phyloP scores from a whole-genome alignment of 2,329 filamentous ascomycete species.

The Xylariaceae sp. region DNA sequence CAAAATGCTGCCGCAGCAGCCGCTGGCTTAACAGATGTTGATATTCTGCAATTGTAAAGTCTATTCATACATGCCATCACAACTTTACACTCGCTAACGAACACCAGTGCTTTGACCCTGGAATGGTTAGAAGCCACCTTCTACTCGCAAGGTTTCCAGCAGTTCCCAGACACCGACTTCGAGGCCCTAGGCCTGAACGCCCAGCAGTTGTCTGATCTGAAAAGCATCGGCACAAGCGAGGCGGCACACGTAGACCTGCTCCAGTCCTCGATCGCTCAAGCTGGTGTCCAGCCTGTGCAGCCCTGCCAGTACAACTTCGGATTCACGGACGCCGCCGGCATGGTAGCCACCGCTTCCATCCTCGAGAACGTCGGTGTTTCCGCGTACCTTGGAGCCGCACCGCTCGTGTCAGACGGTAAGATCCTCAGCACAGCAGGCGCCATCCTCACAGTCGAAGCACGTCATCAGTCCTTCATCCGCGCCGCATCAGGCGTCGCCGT shows the following conservation, averaged over 20 bases:
- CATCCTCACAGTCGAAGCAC: slow-evolving; percentile 69
- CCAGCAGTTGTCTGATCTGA: slow-evolving; percentile 55
- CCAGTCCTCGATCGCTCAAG: slow-evolving; percentile 56
- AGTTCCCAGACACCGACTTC: slow-evolving; percentile 64
- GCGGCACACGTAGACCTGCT: slow-evolving; percentile 58
- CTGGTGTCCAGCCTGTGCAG: slow-evolving; percentile 61
- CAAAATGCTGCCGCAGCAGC: slow-evolving; percentile 47
- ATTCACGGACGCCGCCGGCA: slow-evolving; percentile 60
- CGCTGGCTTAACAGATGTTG: slow-evolving; percentile 47
- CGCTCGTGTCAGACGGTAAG: slow-evolving; percentile 54
- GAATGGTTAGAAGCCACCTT: slow-evolving; percentile 72
- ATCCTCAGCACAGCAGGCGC: slow-evolving; percentile 64
- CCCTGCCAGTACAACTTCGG: slow-evolving; percentile 70
- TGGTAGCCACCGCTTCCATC: slow-evolving; percentile 66
- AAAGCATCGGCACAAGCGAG: slow-evolving; percentile 61
- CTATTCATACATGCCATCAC: background rate
- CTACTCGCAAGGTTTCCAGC: slow-evolving; percentile 66
- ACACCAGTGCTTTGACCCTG: slow-evolving; percentile 60
- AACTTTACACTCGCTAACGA: background rate
- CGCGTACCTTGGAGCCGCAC: slow-evolving; percentile 69
- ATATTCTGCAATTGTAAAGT: slow-evolving; percentile 58
- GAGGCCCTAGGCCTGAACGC: slow-evolving; percentile 54
- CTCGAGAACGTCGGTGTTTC: slow-evolving; percentile 71
- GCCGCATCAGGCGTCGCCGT: slow-evolving; percentile 53
- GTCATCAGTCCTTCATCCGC: slow-evolving; percentile 71